These are phyloP conservation scores for Nidula niveotomentosa DNA, from an alignment of 1,284 basidiomycete species.

Conservation along the genomic window DNA sequence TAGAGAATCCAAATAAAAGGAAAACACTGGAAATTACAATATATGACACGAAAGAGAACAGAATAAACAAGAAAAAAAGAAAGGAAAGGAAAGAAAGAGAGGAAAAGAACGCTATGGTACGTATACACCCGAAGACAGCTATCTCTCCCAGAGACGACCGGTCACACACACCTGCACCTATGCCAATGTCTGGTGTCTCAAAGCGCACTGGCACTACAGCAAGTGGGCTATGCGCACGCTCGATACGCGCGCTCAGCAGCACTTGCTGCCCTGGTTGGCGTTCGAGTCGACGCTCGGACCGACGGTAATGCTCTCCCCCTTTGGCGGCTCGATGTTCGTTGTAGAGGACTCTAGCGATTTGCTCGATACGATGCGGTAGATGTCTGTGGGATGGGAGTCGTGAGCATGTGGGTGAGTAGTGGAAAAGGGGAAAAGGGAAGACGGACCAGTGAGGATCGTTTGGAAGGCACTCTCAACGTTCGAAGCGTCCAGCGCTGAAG, in stretches of 20 bases:
- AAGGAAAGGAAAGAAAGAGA: slow-evolving; percentile 6
- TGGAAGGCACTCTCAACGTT: slow-evolving; percentile 99
- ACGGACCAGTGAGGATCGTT: slow-evolving; percentile 87
- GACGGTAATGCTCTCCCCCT: slow-evolving; percentile 64
- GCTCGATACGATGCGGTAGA: slow-evolving; percentile 93
- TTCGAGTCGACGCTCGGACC: slow-evolving; percentile 49
- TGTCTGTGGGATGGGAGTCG: slow-evolving; percentile 52
- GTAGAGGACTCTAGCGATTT: slow-evolving; percentile 79
- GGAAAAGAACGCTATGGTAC: slow-evolving; percentile 15
- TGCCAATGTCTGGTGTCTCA: neutral
- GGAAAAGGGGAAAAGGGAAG: neutral
- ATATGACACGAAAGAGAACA: no score
- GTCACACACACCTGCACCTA: neutral
- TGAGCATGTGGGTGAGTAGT: slow-evolving; percentile 2
- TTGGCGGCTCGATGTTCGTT: slow-evolving; percentile 46
- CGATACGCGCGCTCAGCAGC: slow-evolving; percentile 30
- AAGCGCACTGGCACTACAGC: neutral
- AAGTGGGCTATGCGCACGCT: neutral
- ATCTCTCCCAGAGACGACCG: neutral
- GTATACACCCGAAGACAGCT: slow-evolving; percentile 12
- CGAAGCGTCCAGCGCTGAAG: slow-evolving; percentile 98
- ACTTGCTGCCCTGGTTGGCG: slow-evolving; percentile 37
- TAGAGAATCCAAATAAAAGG: no score
- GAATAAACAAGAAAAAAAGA: neutral
- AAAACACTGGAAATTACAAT: no score